Conservation (phyloP, 2,329 filamentous ascomycete species). For the Phoma sp. region DNA sequence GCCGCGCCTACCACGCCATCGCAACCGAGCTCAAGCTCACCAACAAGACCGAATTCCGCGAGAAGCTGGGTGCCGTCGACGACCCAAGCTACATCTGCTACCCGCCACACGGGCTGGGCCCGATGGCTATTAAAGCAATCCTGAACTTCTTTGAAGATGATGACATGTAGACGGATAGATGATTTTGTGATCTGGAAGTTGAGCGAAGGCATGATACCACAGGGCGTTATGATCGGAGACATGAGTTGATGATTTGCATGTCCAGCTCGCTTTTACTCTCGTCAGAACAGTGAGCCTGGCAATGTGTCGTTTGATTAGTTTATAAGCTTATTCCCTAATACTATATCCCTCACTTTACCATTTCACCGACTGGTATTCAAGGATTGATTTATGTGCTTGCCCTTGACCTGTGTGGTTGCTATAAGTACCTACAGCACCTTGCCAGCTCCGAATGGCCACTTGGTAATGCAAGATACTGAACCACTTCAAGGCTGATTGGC, state of each 20-base stretch:
- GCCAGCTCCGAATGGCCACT: too few species aligned
- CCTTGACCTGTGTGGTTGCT: too few species aligned
- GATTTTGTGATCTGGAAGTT: slow-evolving; percentile 6
- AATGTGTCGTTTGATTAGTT: slow-evolving; percentile 12
- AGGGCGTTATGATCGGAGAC: slow-evolving; percentile 19
- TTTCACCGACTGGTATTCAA: neutral
- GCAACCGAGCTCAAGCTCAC: slow-evolving; percentile 82
- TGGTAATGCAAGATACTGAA: too few species aligned
- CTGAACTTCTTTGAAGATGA: slow-evolving; percentile 82
- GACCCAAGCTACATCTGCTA: slow-evolving; percentile 91
- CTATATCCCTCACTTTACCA: slow-evolving; percentile 6
- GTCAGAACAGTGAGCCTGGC: neutral
- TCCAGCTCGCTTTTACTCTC: slow-evolving; percentile 2
- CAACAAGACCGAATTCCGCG: slow-evolving; percentile 85
- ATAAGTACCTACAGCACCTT: too few species aligned
- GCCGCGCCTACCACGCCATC: slow-evolving; percentile 80
- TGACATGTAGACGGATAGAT: slow-evolving; percentile 32
- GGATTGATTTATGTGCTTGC: neutral
- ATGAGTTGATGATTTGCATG: slow-evolving; percentile 13
- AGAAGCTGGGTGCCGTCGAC: slow-evolving; percentile 85
- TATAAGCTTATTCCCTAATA: slow-evolving; percentile 13
- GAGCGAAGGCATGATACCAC: slow-evolving; percentile 24
- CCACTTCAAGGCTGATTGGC: too few species aligned
- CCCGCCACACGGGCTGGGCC: slow-evolving; percentile 81
- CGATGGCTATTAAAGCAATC: slow-evolving; percentile 82